phyloP scores from a whole-genome alignment of 306 rosid genomes.

The Castanea sativa region DNA sequence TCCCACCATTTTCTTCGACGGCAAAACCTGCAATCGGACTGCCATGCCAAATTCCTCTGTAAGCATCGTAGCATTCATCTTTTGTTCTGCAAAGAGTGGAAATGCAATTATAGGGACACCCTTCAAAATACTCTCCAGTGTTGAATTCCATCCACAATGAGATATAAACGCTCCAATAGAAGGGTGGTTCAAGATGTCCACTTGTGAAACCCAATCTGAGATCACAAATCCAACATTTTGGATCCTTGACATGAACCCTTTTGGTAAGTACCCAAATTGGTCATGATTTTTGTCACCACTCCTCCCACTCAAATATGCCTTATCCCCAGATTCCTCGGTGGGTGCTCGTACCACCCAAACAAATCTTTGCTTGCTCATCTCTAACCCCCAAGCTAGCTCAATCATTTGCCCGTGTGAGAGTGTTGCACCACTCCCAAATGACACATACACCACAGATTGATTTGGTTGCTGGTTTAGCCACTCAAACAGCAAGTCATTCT shows the following conservation, averaged over 20 bases:
- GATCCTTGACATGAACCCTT: constrained; percentile 44
- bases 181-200: constrained; percentile 29
- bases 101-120: constrained; percentile 53
- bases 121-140: constrained; percentile 41
- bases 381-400: constrained; percentile 65
- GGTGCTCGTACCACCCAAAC: constrained; percentile 70
- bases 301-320: constrained; percentile 19
- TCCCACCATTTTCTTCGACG: constrained; percentile 28
- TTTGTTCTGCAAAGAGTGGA: constrained; percentile 62
- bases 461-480: constrained; percentile 54
- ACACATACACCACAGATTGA: constrained; percentile 51
- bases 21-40: constrained; percentile 17
- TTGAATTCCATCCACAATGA: constrained; percentile 59
- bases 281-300: not conserved
- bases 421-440: constrained; percentile 69
- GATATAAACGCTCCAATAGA: constrained; percentile 45
- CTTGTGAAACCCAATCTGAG: constrained; percentile 44
- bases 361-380: constrained; percentile 50
- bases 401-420: constrained; percentile 41
- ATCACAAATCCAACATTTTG: constrained; percentile 20
- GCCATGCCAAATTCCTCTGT: constrained; percentile 46
- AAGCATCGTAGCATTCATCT: constrained; percentile 44
- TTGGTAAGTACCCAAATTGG: constrained; percentile 30
- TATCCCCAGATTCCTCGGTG: not conserved
- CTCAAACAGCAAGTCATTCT: not conserved